Evolutionary conservation across 139 green algal species (phyloP), one percentile per base, ranked within the genome.

Genomic region (Coelastrella sp.): DNA sequence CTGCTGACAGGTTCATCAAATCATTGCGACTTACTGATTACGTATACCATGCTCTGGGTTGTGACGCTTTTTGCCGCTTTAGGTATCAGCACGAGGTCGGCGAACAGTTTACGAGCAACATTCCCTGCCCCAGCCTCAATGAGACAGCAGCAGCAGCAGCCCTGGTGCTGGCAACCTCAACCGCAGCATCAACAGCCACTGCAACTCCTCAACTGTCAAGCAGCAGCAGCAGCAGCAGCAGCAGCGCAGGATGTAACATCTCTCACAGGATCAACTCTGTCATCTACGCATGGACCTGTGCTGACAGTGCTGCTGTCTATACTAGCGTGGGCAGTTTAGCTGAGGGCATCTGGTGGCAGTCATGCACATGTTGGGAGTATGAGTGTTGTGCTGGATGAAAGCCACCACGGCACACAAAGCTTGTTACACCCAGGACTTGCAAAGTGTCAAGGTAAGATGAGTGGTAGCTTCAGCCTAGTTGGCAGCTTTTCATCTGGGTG

Each of bases 41-140:
- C 75, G 60, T 47, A 14, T 7, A 7, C 4, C 16, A 14, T 88
- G 83, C 83, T 88, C 32, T 47, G 65, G 61, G 64, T 20, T 71
- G 64, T 71, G 4, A 11, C 13, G 16, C 16, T 14, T 14, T 20
- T 71, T 71, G 64, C 64, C 32, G 32, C 65, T 77, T 19, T 87
- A 93, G 91, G 58, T 90, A 91, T 47, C 78, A 89, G 11, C 86
- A 92, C 61, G 83, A 94, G 82, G 78, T 87, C 60, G 83, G 88
- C 61, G 64, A 87, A 54, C 81, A 89, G 19, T 73, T 87, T 4
- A 92, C 89, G 23, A 73, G 80, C 64, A 80, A 77, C n/a, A 76
- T 93, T 58, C 81, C 86, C 7, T 94, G 92, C 87, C 92, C 89
- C 23, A 86, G 73, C 4, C 58, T 87, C 10, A 47, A 87, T 5